Evolutionary conservation across 2,329 filamentous ascomycete species (phyloP).

Genomic region (Aspergillus neotritici): DNA sequence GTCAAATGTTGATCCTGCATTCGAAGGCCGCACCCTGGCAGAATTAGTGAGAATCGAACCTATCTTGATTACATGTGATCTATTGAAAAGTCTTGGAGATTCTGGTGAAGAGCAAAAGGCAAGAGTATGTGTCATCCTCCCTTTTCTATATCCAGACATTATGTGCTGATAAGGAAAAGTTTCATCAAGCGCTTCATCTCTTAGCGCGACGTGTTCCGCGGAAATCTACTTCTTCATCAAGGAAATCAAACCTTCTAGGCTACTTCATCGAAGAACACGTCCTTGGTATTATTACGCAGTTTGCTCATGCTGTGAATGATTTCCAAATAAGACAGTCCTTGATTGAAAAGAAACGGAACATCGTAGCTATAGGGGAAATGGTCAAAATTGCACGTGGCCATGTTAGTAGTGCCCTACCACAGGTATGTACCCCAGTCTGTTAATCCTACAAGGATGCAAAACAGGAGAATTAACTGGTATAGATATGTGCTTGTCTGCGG

Average conservation of each 20-base stretch:
- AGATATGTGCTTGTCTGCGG: slow-evolving; percentile 89
- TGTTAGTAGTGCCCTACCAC: slow-evolving; percentile 74
- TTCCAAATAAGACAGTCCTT: slow-evolving; percentile 50
- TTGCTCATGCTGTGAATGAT: slow-evolving; percentile 75
- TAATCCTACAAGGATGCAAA: not conserved
- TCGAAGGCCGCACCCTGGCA: slow-evolving; percentile 60
- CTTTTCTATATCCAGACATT: not conserved
- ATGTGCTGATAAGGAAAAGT: slow-evolving; percentile 21
- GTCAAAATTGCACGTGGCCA: slow-evolving; percentile 68
- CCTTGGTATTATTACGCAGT: slow-evolving; percentile 76
- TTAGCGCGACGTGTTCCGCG: slow-evolving; percentile 49
- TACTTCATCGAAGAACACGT: slow-evolving; percentile 77
- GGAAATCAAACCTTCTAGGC: slow-evolving; percentile 56
- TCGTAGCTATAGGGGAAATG: slow-evolving; percentile 83
- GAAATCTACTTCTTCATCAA: slow-evolving; percentile 43
- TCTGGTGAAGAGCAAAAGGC: slow-evolving; percentile 49
- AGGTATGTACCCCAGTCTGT: slow-evolving; percentile 50
- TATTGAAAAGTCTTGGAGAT: slow-evolving; percentile 74
- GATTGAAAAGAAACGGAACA: slow-evolving; percentile 68
- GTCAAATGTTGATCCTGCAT: slow-evolving; percentile 62
- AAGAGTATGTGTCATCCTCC: slow-evolving; percentile 46
- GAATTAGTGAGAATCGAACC: slow-evolving; percentile 70
- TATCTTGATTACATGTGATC: slow-evolving; percentile 68
- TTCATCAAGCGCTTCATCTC: slow-evolving; percentile 48
- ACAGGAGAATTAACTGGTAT: slow-evolving; percentile 10